Evolutionary conservation across 768 basidiomycete species (phyloP).

Genomic region (Neoboletus magnificus): DNA sequence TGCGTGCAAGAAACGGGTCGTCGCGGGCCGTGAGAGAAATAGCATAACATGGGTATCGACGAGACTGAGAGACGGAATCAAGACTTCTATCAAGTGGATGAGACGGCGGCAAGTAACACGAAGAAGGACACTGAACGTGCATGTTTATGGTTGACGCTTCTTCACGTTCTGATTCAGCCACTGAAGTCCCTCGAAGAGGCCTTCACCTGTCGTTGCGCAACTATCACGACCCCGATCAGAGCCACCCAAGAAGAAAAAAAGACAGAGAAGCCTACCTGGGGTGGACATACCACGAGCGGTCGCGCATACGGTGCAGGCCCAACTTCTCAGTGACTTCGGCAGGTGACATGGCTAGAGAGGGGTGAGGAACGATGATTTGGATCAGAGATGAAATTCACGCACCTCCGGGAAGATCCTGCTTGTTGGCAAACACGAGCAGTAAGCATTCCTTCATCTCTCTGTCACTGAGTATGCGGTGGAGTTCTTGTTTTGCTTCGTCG

Average conservation of each 20-base stretch:
- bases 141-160: constrained; percentile 71
- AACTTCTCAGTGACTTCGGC: constrained; percentile 98
- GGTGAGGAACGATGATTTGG: not conserved
- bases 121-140: constrained; percentile 16
- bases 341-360: constrained; percentile 82
- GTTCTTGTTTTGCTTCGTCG: constrained; percentile 93
- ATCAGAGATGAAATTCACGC: constrained; percentile 25
- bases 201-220: constrained; percentile 95
- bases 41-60: constrained; percentile 35
- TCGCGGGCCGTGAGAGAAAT: constrained; percentile 35
- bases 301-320: constrained; percentile 92
- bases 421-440: constrained; percentile 97
- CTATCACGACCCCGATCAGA: constrained; percentile 38
- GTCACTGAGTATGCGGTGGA: constrained; percentile 94
- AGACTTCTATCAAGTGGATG: constrained; percentile 21
- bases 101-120: constrained; percentile 22
- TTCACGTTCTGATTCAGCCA: constrained; percentile 98
- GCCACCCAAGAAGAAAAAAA: not conserved
- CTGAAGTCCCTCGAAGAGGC: constrained; percentile 93
- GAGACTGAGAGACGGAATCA: constrained; percentile 15
- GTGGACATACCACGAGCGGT: constrained; percentile 98
- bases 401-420: constrained; percentile 98
- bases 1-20: constrained; percentile 32
- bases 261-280: constrained; percentile 64
- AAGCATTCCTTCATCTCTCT: constrained; percentile 98